phyloP scores from a whole-genome alignment of 2,329 filamentous ascomycete genomes.

The Talaromyces sp. region DNA sequence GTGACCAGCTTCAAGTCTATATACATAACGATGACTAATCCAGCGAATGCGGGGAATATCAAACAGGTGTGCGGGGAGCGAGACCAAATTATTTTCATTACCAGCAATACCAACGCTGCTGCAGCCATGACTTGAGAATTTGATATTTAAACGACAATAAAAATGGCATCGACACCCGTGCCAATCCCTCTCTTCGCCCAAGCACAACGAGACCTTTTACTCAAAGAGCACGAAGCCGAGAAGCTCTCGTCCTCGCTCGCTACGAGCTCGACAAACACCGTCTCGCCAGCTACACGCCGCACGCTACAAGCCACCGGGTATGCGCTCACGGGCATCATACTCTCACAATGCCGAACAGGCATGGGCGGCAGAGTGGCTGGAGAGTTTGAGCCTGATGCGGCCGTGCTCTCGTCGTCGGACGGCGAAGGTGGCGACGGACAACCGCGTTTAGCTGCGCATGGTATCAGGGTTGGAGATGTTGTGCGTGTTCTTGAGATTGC shows the following conservation, averaged over 20 bases:
- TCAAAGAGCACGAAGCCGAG: slow-evolving; percentile 41
- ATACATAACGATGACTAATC: background rate
- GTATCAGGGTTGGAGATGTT: slow-evolving; percentile 45
- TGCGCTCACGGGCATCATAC: slow-evolving; percentile 49
- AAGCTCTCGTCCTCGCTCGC: slow-evolving; percentile 39
- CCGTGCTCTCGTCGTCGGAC: slow-evolving; percentile 46
- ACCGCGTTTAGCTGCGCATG: slow-evolving; percentile 39
- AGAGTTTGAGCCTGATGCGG: slow-evolving; percentile 69
- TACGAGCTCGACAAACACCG: slow-evolving; percentile 33
- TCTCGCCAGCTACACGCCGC: slow-evolving; percentile 38
- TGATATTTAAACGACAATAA: background rate
- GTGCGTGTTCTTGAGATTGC: slow-evolving; percentile 39
- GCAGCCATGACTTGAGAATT: background rate
- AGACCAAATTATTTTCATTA: background rate
- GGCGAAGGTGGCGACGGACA: slow-evolving; percentile 34
- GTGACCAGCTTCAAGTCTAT: background rate
- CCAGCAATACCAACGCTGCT: slow-evolving; percentile 11
- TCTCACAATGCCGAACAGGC: slow-evolving; percentile 76
- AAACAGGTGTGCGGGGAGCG: slow-evolving; percentile 9
- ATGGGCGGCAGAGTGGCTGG: slow-evolving; percentile 86
- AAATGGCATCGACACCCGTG: slow-evolving; percentile 18
- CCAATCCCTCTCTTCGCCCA: slow-evolving; percentile 38
- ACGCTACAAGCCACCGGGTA: slow-evolving; percentile 39
- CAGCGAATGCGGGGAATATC: slow-evolving; percentile 5
- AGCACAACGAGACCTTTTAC: slow-evolving; percentile 37